Base-by-base conservation (phyloP, 805 yeast genomes). In the Sugiyamaella valdiviana region DNA sequence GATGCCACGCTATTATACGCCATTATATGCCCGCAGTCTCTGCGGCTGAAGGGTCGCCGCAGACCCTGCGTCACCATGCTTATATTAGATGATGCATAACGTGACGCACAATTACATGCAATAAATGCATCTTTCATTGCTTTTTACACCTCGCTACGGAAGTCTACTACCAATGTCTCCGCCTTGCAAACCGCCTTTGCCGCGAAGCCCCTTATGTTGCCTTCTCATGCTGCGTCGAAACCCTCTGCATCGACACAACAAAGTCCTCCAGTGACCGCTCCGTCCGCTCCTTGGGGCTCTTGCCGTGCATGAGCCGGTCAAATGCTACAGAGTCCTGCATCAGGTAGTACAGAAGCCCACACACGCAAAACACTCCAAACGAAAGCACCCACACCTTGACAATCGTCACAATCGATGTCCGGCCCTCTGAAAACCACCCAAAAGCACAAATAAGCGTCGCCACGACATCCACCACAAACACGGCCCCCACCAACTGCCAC, bases 401-500 rank as follows among this genome's bases (percentile, higher is more conserved):
- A 68, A 89, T 95, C 50, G 96, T 82, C 62, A 89, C 96, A 61
- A 89, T 83, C 74, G 91, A 95, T 70, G 91, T 89, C 89, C 93
- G 87, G 82, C 89, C 89, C 74, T 86, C 95, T 59, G 95, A 84
- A 91, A 95, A 88, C 96, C 95, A 89, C 63, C 96, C 96, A 82
- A 87, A 89, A 67, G 88, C 72, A 64, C 88, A 75, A 82, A 88
- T 89, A 80, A 85, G 78, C 56, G 96, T 89, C 60, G 96, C 95
- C 63, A 89, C 73, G 77, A 88, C 73, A 73, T 88, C 96, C 68
- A 88, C 96, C 67, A 73, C 73, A 68, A 86, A 77, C 63, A 88
- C 96, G 64, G 96, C 96, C 76, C 95, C 95, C 63, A 93, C 62
- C 75, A 88, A 81, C 78, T 88, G 95, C 96, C 96, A 89, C 44